These are phyloP conservation scores for Puccinia triticina DNA, from an alignment of 1,284 basidiomycete genomes.

Conservation along the genomic window DNA sequence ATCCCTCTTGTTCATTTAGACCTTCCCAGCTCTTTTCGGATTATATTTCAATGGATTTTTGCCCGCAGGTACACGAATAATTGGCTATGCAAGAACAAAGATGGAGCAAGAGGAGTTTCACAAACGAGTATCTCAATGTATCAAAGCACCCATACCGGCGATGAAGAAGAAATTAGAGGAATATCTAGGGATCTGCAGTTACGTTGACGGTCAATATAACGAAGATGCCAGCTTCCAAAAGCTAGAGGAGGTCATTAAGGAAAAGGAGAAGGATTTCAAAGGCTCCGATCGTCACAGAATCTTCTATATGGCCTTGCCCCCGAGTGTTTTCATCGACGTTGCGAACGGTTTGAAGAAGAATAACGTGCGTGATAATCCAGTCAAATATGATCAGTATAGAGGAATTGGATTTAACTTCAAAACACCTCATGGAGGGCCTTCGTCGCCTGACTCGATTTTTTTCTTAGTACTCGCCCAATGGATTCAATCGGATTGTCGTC, in stretches of 20 bases:
- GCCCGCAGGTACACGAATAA: constrained; percentile 79
- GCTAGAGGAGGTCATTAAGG: constrained; percentile 74
- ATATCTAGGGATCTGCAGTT: constrained; percentile 78
- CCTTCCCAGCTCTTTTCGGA: constrained; percentile 88
- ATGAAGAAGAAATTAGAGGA: constrained; percentile 70
- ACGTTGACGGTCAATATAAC: constrained; percentile 85
- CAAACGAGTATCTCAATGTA: constrained; percentile 77
- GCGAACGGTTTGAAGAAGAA: constrained; percentile 78
- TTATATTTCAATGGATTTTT: constrained; percentile 79
- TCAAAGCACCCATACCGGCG: constrained; percentile 70
- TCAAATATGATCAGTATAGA: neutral
- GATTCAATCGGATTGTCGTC: constrained; percentile 85
- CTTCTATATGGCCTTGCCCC: constrained; percentile 78
- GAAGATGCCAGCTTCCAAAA: constrained; percentile 75
- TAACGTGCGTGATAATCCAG: constrained; percentile 49
- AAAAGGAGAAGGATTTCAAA: constrained; percentile 70
- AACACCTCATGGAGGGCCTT: neutral
- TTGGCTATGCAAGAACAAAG: constrained; percentile 93
- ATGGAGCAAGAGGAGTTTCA: constrained; percentile 85
- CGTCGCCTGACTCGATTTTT: neutral
- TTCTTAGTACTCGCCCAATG: constrained; percentile 70
- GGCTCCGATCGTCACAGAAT: constrained; percentile 65
- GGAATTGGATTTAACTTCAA: neutral
- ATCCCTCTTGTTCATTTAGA: constrained; percentile 64
- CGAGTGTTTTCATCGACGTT: constrained; percentile 87